Base-by-base conservation (phyloP, 2,329 filamentous ascomycete genomes). In the Aspergillus intermedius region DNA sequence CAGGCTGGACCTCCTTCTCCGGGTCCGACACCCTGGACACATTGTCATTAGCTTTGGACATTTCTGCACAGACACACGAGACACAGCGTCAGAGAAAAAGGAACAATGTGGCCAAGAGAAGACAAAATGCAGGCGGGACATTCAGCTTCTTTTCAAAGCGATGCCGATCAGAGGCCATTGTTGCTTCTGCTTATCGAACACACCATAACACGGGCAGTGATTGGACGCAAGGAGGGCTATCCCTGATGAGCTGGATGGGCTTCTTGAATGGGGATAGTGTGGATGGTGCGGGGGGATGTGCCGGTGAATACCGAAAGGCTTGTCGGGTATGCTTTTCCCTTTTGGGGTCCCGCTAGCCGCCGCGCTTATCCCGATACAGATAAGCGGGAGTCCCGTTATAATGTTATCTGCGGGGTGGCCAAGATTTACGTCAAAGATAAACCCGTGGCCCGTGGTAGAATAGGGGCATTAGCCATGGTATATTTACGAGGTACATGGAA, bases 1-100 rank as follows among this genome's bases (percentile, higher is more conserved):
- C 47, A 1, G 48, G 34, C 9, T 34, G 46, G 4, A 49, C 35
- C 7, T 47, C 35, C 25, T 55, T 57, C 46, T 65, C 63, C 0
- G 34, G n/a, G 9, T 37, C 34, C n/a, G 34, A 37, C 6, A 37
- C 34, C n/a, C 34, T 37, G 9, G 34, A n/a, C 17, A n/a, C 34
- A 37, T 37, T 19, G 17, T 37, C 34, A n/a, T 19, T n/a, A n/a
- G 17, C 34, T 30, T 30, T 30, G 9, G 25, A 12, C 25, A 30
- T 30, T 30, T 12, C 10, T 30, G 25, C 25, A 30, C 10, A 30
- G 25, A 30, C 10, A 28, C 25, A 28, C 25, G 25, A 30, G 9
- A 28, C 7, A 30, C 25, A 30, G 25, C 10, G 7, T 30, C 34
- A 37, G 34, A 17, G 2, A 10, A 37, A 17, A 37, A 8, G 34